Evolutionary conservation across 768 basidiomycete species (phyloP), one percentile per base, ranked within the genome.

Genomic region (Hortiboletus campestris): DNA sequence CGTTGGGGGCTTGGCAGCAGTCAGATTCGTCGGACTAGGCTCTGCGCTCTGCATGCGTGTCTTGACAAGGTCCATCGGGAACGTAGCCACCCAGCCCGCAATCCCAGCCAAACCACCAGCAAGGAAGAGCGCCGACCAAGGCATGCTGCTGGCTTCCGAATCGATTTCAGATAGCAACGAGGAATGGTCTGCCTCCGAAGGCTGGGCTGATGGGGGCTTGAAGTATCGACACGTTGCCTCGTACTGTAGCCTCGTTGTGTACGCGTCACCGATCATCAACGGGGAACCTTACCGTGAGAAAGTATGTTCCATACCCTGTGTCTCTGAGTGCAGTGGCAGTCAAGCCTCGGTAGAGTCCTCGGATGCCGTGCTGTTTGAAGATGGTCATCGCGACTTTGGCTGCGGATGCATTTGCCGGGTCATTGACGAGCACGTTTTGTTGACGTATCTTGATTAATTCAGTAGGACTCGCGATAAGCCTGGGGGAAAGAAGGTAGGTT

Each of bases 401-500:
- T 0, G 83, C 79, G 20, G 81, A 82, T 8, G 80, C 74, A 49
- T 73, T 69, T 44, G 74, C 64, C 12, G 66, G 47, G 43, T 46
- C 55, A 46, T 58, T 60, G 44, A 49, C 51, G 46, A 83, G 68
- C 51, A 80, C 71, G 31, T 82, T 79, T 61, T 92, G 89, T 61
- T 90, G 88, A 34, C 87, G 81, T 67, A 94, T 91, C 77, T 96
- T 96, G 74, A 96, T 78, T 2, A 94, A 80, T 60, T 96, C 94
- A 9, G 86, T 89, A 0, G 94, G 93, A 2, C 89, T 86, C 3
- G 91, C 89, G 53, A 95, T 70, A 11, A 91, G 61, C 6, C 91
- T 92, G 38, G 13, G 20, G 9, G 2, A 8, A n/a, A 11, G 35
- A 28, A 19, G 8, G 6, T 39, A 14, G n/a, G 35, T 51, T 42